These are phyloP conservation scores for Lecanoromycetidae sp. DNA, from an alignment of 2,329 filamentous ascomycete species.

Conservation along the genomic window DNA sequence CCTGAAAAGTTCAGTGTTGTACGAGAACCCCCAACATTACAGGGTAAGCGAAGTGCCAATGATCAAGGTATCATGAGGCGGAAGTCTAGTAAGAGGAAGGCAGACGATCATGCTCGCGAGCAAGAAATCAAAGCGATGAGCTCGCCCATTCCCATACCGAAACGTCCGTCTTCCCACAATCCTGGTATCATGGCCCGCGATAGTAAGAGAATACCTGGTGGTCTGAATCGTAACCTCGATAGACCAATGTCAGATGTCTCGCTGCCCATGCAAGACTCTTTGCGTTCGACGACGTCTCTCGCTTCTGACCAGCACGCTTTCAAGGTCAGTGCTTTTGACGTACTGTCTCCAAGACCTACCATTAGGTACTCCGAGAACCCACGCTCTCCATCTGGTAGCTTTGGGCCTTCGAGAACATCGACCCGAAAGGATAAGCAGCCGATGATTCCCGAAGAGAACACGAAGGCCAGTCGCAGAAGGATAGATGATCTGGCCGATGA, in stretches of 20 bases:
- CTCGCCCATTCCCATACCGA: slow-evolving; percentile 49
- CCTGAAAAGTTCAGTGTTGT: slow-evolving; percentile 31
- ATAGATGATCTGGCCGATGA: slow-evolving; percentile 67
- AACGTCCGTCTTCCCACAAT: slow-evolving; percentile 48
- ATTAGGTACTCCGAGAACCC: slow-evolving; percentile 61
- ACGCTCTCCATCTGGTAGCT: slow-evolving; percentile 39
- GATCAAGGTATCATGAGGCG: slow-evolving; percentile 47
- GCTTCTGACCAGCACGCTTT: slow-evolving; percentile 64
- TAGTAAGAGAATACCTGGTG: slow-evolving; percentile 54
- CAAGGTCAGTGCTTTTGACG: slow-evolving; percentile 65
- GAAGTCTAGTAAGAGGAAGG: slow-evolving; percentile 65
- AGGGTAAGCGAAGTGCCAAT: slow-evolving; percentile 47
- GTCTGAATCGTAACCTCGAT: slow-evolving; percentile 44
- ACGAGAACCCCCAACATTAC: slow-evolving; percentile 37
- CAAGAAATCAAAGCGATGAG: slow-evolving; percentile 82
- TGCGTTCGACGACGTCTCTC: slow-evolving; percentile 65
- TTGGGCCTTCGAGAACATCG: slow-evolving; percentile 37
- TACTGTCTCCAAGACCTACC: slow-evolving; percentile 75
- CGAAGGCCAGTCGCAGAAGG: slow-evolving; percentile 49
- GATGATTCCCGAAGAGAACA: slow-evolving; percentile 49
- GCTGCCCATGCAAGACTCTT: slow-evolving; percentile 59
- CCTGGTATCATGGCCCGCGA: slow-evolving; percentile 49
- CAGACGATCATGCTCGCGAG: slow-evolving; percentile 65
- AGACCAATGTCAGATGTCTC: slow-evolving; percentile 61
- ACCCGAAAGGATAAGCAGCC: slow-evolving; percentile 40